A percentile compares a stretch with the other conserved stretches of the same genome.
These are phyloP conservation scores for Alloteropsis angusta DNA, from an alignment of 202 grass and related monocot species.

Conservation along the genomic window DNA sequence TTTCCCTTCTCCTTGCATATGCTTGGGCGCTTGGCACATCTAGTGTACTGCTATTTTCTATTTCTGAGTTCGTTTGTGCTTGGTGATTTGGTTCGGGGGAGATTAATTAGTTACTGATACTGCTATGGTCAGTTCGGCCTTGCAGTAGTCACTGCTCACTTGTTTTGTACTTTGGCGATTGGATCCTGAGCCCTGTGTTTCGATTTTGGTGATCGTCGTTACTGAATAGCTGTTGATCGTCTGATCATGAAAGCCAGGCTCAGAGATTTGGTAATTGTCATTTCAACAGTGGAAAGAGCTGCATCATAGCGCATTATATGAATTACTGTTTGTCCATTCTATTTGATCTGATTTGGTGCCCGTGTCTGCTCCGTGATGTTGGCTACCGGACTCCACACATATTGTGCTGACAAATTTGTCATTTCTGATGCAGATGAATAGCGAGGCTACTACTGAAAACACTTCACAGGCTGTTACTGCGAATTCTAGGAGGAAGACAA, in stretches of 20 bases:
- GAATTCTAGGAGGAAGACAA: constrained; percentile 63
- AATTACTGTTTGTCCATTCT: neutral
- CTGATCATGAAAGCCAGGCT: neutral
- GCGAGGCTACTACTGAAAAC: constrained; percentile 9
- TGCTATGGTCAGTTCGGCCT: neutral
- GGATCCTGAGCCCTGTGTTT: neutral
- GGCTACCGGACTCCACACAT: neutral
- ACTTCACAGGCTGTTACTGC: constrained; percentile 17
- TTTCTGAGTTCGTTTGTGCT: neutral
- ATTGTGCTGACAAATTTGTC: neutral
- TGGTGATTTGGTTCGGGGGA: neutral
- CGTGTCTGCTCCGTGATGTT: neutral
- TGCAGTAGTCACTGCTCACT: neutral
- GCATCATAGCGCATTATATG: too few relatives aligned
- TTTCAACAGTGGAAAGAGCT: too few relatives aligned
- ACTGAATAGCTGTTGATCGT: neutral
- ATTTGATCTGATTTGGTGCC: neutral
- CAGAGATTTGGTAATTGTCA: neutral
- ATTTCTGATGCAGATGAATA: constrained; percentile 33
- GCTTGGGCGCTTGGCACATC: neutral
- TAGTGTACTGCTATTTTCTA: neutral
- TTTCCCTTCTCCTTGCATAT: neutral
- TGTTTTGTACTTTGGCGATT: neutral
- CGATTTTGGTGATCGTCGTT: neutral
- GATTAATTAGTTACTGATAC: neutral